Percentiles rank a stretch among this genome's conserved stretches.
These are phyloP conservation scores for Biscutella laevigata DNA, from an alignment of 441 rosid species.

Conservation along the genomic window DNA sequence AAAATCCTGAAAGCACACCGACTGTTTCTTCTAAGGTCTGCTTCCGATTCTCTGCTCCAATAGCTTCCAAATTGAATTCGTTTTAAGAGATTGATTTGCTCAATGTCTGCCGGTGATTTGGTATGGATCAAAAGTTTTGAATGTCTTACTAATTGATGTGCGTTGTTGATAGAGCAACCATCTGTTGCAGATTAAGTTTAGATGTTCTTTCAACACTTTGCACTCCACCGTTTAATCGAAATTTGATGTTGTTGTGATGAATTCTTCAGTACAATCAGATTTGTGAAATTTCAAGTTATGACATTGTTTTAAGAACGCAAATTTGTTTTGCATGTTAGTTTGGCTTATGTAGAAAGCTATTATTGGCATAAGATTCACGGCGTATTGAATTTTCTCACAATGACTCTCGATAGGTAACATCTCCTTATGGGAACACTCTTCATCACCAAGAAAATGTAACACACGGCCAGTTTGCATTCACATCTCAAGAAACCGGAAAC, in stretches of 20 bases:
- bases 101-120: not conserved
- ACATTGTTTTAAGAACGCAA: not conserved
- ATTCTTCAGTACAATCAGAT: not conserved
- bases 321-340: conserved; percentile 1
- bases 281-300: not conserved
- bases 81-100: not conserved
- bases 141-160: conserved; percentile 8
- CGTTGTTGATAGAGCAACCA: conserved; percentile 7
- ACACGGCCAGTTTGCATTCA: conserved; percentile 79
- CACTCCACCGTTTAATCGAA: not conserved
- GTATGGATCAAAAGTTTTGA: conserved; percentile 1
- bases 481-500: conserved; percentile 63
- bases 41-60: conserved; percentile 1
- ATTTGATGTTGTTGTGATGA: not conserved
- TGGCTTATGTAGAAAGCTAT: not conserved
- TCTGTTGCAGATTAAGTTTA: not conserved
- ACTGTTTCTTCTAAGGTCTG: conserved; percentile 52
- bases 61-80: not conserved
- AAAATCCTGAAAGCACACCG: conserved; percentile 35
- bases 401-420: conserved; percentile 51
- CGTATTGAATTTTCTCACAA: not conserved
- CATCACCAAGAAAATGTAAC: conserved; percentile 64
- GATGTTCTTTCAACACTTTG: not conserved
- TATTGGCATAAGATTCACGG: not conserved
- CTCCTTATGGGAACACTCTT: conserved; percentile 76